These are phyloP conservation scores for Colletotrichum higginsianum DNA, from an alignment of 2,329 filamentous ascomycete genomes.

Conservation along the genomic window DNA sequence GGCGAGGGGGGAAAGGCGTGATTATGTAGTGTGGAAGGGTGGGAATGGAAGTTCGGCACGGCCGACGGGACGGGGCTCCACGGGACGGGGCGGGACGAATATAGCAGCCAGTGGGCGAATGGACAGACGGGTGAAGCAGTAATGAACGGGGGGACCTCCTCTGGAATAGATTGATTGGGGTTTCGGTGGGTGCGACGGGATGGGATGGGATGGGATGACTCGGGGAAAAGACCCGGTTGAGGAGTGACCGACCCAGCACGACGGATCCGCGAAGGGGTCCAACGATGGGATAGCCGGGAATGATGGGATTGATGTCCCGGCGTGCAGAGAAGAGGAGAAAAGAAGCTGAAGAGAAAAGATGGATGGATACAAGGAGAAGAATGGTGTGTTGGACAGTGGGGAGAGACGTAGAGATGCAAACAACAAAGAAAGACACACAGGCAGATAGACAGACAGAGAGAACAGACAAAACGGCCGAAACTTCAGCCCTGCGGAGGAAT, in stretches of 20 bases:
- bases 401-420: no score
- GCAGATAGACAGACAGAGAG: no score
- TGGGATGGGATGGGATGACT: constrained; percentile 13
- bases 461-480: constrained; percentile 5
- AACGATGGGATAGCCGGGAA: not conserved
- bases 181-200: no score
- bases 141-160: not conserved
- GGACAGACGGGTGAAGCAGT: constrained; percentile 2
- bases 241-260: constrained; percentile 34
- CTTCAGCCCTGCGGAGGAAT: not conserved
- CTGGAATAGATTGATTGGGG: not conserved
- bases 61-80: constrained; percentile 34
- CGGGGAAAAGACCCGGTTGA: constrained; percentile 21
- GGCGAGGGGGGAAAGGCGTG: constrained; percentile 27
- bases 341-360: not conserved
- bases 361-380: no score
- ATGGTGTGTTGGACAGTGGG: no score
- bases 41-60: constrained; percentile 28
- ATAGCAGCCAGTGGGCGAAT: not conserved
- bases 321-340: not conserved
- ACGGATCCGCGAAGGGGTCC: constrained; percentile 28
- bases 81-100: constrained; percentile 19
- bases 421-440: no score
- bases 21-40: constrained; percentile 25
- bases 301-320: constrained; percentile 1